Evolutionary conservation across 1,284 basidiomycete genomes (phyloP).

Genomic region (Leccinum griseonigrum): DNA sequence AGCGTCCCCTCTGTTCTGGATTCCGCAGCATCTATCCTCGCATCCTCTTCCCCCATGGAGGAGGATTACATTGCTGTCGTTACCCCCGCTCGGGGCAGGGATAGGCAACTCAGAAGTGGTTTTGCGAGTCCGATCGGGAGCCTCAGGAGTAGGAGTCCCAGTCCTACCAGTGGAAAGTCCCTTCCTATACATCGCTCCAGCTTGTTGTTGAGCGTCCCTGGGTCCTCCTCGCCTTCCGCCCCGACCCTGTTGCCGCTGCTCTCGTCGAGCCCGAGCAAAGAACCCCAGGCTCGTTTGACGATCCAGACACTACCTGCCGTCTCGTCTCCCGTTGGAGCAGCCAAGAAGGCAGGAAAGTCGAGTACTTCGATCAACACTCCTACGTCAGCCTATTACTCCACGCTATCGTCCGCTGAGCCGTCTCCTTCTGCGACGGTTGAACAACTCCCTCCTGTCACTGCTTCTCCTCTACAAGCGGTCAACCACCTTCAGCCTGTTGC

Average conservation of each 20-base stretch:
- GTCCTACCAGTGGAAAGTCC: slow-evolving; percentile 34
- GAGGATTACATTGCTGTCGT: slow-evolving; percentile 57
- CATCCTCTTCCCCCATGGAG: slow-evolving; percentile 40
- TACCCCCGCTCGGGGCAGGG: slow-evolving; percentile 44
- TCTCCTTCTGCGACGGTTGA: slow-evolving; percentile 43
- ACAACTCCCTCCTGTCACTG: slow-evolving; percentile 33
- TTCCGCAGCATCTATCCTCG: slow-evolving; percentile 64
- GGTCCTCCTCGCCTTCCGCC: slow-evolving; percentile 25
- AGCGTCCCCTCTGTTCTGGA: slow-evolving; percentile 75
- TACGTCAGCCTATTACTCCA: slow-evolving; percentile 49
- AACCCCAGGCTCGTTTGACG: slow-evolving; percentile 17
- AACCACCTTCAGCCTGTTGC: slow-evolving; percentile 14
- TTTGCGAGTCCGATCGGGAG: slow-evolving; percentile 65
- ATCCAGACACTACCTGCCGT: slow-evolving; percentile 24
- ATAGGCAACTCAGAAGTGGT: slow-evolving; percentile 43
- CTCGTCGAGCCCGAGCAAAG: slow-evolving; percentile 26
- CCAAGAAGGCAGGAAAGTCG: slow-evolving; percentile 19
- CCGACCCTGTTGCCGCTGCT: slow-evolving; percentile 19
- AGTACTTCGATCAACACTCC: slow-evolving; percentile 40
- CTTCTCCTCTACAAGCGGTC: slow-evolving; percentile 21
- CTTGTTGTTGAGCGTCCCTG: slow-evolving; percentile 46
- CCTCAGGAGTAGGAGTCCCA: slow-evolving; percentile 62
- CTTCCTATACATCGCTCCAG: slow-evolving; percentile 37
- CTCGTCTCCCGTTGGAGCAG: background rate
- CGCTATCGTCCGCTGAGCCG: slow-evolving; percentile 33